Evolutionary conservation across 2,329 filamentous ascomycete genomes (phyloP), one percentile per base, ranked within the genome.

Genomic region (Raffaelea albimanens): DNA sequence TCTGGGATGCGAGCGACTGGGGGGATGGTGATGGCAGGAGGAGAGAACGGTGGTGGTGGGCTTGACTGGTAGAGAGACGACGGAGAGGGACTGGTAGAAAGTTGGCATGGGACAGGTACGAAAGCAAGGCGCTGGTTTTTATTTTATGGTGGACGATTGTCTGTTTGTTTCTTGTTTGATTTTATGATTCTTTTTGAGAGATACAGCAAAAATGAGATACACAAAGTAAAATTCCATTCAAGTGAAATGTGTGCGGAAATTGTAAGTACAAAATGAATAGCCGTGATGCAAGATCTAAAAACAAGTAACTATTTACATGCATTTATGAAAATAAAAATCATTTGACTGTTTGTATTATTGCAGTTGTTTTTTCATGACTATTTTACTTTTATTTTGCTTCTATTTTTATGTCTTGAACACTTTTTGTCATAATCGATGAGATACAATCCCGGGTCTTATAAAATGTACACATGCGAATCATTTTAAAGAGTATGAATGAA

Each of bases 21-120:
- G 43, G 59, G 62, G 64, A 1, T 59, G 65, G 20, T 62, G 66
- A 61, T 53, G 67, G 20, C 57, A 68, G 56, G 60, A 58, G 9
- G 61, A 58, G 16, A 64, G 62, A 18, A 61, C 65, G 40, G 40
- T 43, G 40, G 40, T 43, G 22, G n/a, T 11, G 68, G 67, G 40
- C 66, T 68, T 25, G 71, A 75, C 18, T 75, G 72, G 72, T 75
- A 43, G 44, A 19, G 19, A 22, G 34, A n/a, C 14, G 20, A 38
- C 16, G 19, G 33, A 7, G 23, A 29, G 25, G 7, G 13, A 29
- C 7, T 29, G 25, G 13, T 7, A 13, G 25, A 13, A 29, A 29
- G 13, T 13, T 29, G 13, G 25, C 7, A 13, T 7, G 25, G 13
- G 25, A 29, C 7, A 13, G 13, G 13, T 29, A 29, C 13, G 25